Evolutionary conservation across 495 filamentous ascomycete species (phyloP).

Genomic region (Aspergillus hancockii): DNA sequence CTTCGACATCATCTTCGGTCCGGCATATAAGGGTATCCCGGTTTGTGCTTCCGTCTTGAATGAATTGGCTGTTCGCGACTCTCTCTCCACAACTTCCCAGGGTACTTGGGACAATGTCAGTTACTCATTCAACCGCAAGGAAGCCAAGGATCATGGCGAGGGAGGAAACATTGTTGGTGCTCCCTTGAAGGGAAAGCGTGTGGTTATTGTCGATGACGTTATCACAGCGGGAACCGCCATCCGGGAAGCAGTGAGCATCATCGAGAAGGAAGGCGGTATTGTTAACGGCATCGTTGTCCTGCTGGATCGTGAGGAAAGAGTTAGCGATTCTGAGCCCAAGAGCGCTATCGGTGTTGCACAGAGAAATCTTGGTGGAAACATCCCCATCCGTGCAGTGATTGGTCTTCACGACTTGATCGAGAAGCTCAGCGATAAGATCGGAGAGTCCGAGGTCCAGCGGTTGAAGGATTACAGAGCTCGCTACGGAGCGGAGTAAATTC

Average conservation of each 20-base stretch:
- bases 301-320: slow-evolving; percentile 84
- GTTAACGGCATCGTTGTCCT: slow-evolving; percentile 85
- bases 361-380: slow-evolving; percentile 56
- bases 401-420: slow-evolving; percentile 78
- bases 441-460: slow-evolving; percentile 63
- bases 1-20: slow-evolving; percentile 58
- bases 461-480: slow-evolving; percentile 77
- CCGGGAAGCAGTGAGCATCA: slow-evolving; percentile 84
- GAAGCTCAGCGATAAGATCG: slow-evolving; percentile 47
- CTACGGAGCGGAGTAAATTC: slow-evolving; percentile 54
- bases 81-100: slow-evolving; percentile 30
- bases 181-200: slow-evolving; percentile 74
- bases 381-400: slow-evolving; percentile 51
- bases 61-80: slow-evolving; percentile 66
- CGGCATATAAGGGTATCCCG: slow-evolving; percentile 95
- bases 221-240: slow-evolving; percentile 94
- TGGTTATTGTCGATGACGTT: slow-evolving; percentile 93
- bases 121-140: slow-evolving; percentile 94
- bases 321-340: slow-evolving; percentile 53
- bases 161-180: slow-evolving; percentile 90
- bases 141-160: slow-evolving; percentile 92
- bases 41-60: slow-evolving; percentile 72
- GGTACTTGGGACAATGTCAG: slow-evolving; percentile 52
- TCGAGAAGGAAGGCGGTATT: slow-evolving; percentile 74
- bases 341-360: slow-evolving; percentile 81